A percentile compares a stretch with the other conserved stretches of the same genome.
These are phyloP conservation scores for Moniliella sp. DNA, from an alignment of 1,284 basidiomycete genomes.

Conservation along the genomic window DNA sequence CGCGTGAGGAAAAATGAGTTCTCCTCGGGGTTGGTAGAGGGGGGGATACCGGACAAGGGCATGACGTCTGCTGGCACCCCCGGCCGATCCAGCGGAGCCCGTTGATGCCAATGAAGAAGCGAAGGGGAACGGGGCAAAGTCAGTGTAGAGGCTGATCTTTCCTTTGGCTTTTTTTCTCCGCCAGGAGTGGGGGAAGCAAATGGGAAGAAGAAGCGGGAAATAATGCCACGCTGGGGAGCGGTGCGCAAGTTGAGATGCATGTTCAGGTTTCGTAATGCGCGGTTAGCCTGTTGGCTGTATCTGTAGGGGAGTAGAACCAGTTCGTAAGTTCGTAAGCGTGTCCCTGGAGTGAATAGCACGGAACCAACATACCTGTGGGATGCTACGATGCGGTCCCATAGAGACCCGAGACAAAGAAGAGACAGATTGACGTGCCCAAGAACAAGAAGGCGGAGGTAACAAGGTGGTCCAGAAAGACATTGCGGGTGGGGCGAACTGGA, in stretches of 20 bases:
- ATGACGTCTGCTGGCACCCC: background rate
- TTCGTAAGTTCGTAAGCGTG: background rate
- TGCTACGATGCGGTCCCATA: conserved; percentile 88
- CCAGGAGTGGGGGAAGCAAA: conserved; percentile 3
- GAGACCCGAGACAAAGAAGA: conserved; percentile 91
- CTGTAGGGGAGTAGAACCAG: conserved; percentile 1
- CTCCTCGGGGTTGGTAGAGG: conserved; percentile 67
- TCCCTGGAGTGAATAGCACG: background rate
- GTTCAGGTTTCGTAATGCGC: conserved; percentile 70
- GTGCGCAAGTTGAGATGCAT: conserved; percentile 86
- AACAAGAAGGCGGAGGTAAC: conserved; percentile 18
- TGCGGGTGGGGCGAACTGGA: conserved; percentile 29
- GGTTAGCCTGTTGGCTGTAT: conserved; percentile 88
- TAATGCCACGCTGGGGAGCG: conserved; percentile 33
- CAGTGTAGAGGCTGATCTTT: background rate
- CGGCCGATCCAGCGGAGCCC: background rate
- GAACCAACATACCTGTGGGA: conserved; percentile 55
- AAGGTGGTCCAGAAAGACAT: conserved; percentile 10
- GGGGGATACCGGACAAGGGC: conserved; percentile 69
- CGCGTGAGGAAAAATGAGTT: conserved; percentile 77
- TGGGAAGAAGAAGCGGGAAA: background rate
- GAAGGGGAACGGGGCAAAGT: background rate
- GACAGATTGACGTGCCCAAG: conserved; percentile 51
- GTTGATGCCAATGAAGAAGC: background rate
- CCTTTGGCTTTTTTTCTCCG: conserved; percentile 1